Evolutionary conservation across 768 basidiomycete species (phyloP).

Genomic region (Lactarius indigo): DNA sequence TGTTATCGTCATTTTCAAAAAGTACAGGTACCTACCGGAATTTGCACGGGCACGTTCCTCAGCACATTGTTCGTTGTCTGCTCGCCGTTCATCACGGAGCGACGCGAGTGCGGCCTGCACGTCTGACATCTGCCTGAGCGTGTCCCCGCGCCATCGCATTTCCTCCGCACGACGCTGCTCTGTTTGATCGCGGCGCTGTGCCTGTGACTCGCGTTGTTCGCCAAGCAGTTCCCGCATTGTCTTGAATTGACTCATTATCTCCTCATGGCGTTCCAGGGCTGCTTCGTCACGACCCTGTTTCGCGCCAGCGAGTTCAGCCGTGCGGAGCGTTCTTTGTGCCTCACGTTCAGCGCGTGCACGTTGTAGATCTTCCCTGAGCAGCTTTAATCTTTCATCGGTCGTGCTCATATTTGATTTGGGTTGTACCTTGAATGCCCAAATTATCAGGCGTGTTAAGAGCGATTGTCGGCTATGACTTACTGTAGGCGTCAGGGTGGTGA

Average conservation of each 20-base stretch:
- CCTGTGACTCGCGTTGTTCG: slow-evolving; percentile 8
- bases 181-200: slow-evolving; percentile 7
- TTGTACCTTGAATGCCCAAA: slow-evolving; percentile 11
- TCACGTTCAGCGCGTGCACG: slow-evolving; percentile 18
- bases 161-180: slow-evolving; percentile 13
- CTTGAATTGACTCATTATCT: slow-evolving; percentile 19
- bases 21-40: slow-evolving; percentile 10
- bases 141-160: slow-evolving; percentile 1
- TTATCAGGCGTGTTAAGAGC: not conserved
- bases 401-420: slow-evolving; percentile 7
- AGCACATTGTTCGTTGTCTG: slow-evolving; percentile 9
- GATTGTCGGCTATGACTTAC: not conserved
- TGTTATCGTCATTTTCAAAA: not conserved
- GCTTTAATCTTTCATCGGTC: slow-evolving; percentile 9
- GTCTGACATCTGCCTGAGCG: slow-evolving; percentile 16
- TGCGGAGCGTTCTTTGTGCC: slow-evolving; percentile 3
- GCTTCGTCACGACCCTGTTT: slow-evolving; percentile 6
- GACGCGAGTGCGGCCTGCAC: slow-evolving; percentile 6
- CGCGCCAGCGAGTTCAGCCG: not conserved
- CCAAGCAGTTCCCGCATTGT: slow-evolving; percentile 7
- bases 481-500: not conserved
- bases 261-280: slow-evolving; percentile 15
- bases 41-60: slow-evolving; percentile 6
- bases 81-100: slow-evolving; percentile 13
- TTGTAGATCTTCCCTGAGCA: slow-evolving; percentile 13